Base-by-base conservation (phyloP, 768 basidiomycete genomes). In the Collybiopsis luxurians region DNA sequence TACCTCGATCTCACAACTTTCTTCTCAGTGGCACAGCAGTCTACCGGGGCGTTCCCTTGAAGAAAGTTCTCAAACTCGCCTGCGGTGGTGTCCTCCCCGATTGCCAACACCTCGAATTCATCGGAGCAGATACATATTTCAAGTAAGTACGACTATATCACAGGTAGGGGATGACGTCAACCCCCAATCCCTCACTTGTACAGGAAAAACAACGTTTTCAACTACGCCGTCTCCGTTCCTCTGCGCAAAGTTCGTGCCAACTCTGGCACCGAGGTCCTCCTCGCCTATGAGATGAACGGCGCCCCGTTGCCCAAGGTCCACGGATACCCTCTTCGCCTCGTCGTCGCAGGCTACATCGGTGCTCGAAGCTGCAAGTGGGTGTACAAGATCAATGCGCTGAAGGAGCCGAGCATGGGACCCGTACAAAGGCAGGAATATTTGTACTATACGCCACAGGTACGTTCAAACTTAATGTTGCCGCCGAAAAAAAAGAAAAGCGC, bases 71-170 rank as follows among this genome's bases (percentile, higher is more conserved):
- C 44, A 82, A 82, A 63, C 62, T 70, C 31, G 81, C 80, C 0
- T 82, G 79, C 59, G 80, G 80, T 2, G 82, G 80, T 17, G 67
- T 81, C 39, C 64, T 69, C 19, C 75, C 78, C 12, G 76, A 79
- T 38, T 78, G 75, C 50, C 59, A 76, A 61, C 80, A 82, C 62
- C 69, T 82, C 60, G 81, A 83, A 63, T 79, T 82, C 64, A 75
- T 82, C 57, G 81, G 81, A 23, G 81, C 80, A 5, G 81, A 83
- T 58, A 82, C 81, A 1, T 82, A 82, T 64, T 81, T 81, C 72
- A 79, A 80, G 80, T 78, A 38, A 38, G 71, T 56, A 21, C 28
- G 28, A 30, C n/a, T n/a, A n/a, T n/a, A n/a, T n/a, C n/a, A n/a
- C n/a, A n/a, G n/a, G n/a, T n/a, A n/a, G n/a, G n/a, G n/a, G n/a